phyloP scores from a whole-genome alignment of 768 basidiomycete genomes.

The Boletus pseudo-olivaceus region DNA sequence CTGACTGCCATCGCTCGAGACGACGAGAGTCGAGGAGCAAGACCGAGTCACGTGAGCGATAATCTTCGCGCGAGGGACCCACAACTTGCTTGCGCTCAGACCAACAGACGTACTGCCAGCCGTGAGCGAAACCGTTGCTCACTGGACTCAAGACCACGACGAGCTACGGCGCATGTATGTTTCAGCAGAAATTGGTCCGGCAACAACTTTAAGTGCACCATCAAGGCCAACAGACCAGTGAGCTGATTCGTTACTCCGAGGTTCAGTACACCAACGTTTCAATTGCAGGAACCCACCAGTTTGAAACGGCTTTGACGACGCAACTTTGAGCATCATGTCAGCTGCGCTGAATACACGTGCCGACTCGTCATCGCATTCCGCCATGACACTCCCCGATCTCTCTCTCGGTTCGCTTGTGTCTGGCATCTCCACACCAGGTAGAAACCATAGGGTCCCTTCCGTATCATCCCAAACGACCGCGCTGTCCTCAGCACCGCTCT shows the following conservation, averaged over 20 bases:
- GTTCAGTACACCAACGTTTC: background rate
- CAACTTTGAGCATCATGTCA: conserved; percentile 35
- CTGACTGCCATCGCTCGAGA: no score
- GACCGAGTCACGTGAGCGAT: conserved; percentile 13
- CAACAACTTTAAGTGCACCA: conserved; percentile 1
- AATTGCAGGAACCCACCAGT: background rate
- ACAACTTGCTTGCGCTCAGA: background rate
- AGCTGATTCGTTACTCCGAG: background rate
- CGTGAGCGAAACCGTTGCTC: background rate
- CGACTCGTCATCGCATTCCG: conserved; percentile 43
- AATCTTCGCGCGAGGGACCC: background rate
- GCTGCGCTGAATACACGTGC: conserved; percentile 37
- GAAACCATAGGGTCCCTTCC: conserved; percentile 45
- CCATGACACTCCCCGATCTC: conserved; percentile 51
- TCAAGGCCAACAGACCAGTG: conserved; percentile 7
- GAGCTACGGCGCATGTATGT: background rate
- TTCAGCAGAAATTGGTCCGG: background rate
- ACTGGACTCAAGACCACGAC: background rate
- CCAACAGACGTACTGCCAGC: background rate
- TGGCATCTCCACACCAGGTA: conserved; percentile 50
- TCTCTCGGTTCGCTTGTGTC: conserved; percentile 56
- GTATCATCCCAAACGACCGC: conserved; percentile 50
- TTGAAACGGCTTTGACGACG: background rate
- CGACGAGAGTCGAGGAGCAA: no score
- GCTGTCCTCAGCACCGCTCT: conserved; percentile 45